Evolutionary conservation across 208 protist genomes (phyloP).

Genomic region (Crithidia bombi): DNA sequence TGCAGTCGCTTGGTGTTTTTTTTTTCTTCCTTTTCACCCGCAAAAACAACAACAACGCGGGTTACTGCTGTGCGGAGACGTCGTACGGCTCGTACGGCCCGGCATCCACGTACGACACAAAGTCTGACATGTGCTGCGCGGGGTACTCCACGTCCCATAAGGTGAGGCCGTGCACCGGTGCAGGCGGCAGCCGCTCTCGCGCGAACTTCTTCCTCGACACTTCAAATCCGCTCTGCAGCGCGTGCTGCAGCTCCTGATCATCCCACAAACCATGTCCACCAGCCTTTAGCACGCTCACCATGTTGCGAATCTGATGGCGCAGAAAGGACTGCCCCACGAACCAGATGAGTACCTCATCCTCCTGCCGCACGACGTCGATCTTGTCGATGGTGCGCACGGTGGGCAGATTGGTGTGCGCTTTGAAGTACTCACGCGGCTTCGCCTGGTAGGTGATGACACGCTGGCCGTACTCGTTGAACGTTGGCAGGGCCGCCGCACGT

Average conservation of each 20-base stretch:
- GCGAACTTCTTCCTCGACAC: slow-evolving; percentile 73
- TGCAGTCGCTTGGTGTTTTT: neutral
- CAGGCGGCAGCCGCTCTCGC: slow-evolving; percentile 72
- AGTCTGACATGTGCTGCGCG: slow-evolving; percentile 60
- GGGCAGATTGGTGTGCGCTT: slow-evolving; percentile 74
- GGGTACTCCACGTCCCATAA: slow-evolving; percentile 91
- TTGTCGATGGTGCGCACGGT: slow-evolving; percentile 84
- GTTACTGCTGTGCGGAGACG: slow-evolving; percentile 39
- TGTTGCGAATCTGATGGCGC: slow-evolving; percentile 88
- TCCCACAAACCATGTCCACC: slow-evolving; percentile 82
- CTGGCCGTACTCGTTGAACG: slow-evolving; percentile 87
- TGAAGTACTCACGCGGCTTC: slow-evolving; percentile 68
- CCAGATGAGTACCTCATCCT: slow-evolving; percentile 90
- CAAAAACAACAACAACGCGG: slow-evolving; percentile 2
- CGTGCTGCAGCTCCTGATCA: slow-evolving; percentile 78
- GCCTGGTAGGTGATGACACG: slow-evolving; percentile 62
- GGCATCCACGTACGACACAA: slow-evolving; percentile 74
- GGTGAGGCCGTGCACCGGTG: slow-evolving; percentile 81
- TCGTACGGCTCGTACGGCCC: slow-evolving; percentile 76
- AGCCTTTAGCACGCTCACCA: slow-evolving; percentile 85
- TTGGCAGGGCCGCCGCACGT: slow-evolving; percentile 75
- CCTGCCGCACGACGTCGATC: slow-evolving; percentile 84
- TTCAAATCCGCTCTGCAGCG: slow-evolving; percentile 75
- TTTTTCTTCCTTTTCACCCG: neutral
- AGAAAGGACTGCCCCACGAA: slow-evolving; percentile 86